phyloP scores from a whole-genome alignment of 805 yeast species.

The Torulaspora indica region DNA sequence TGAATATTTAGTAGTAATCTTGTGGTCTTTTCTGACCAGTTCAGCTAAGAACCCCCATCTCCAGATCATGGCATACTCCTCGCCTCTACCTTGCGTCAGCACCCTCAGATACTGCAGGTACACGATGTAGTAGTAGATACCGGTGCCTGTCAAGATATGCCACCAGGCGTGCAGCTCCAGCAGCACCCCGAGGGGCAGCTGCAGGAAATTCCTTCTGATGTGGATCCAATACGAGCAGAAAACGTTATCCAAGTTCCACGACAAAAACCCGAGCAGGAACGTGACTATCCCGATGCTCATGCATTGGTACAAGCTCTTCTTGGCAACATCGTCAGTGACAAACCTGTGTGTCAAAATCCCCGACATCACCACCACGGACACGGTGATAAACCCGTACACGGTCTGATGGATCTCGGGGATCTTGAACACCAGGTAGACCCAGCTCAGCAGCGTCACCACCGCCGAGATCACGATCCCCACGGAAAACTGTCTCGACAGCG shows the following conservation, averaged over 20 bases:
- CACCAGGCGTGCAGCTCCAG: conserved; percentile 97
- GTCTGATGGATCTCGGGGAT: conserved; percentile 88
- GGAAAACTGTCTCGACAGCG: conserved; percentile 15
- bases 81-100: conserved; percentile 54
- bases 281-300: conserved; percentile 55
- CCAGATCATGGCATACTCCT: conserved; percentile 55
- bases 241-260: conserved; percentile 89
- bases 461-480: conserved; percentile 16
- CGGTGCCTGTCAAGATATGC: conserved; percentile 83
- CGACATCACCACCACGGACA: conserved; percentile 61
- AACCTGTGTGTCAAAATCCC: conserved; percentile 46
- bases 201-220: conserved; percentile 61
- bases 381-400: conserved; percentile 74
- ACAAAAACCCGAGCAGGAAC: conserved; percentile 68
- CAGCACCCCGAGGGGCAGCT: conserved; percentile 72
- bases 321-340: conserved; percentile 51
- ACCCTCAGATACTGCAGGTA: conserved; percentile 73
- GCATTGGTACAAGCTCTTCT: conserved; percentile 48
- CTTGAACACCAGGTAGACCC: conserved; percentile 63
- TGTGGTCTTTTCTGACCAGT: conserved; percentile 28
- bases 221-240: conserved; percentile 57
- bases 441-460: conserved; percentile 18
- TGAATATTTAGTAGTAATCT: conserved; percentile 28
- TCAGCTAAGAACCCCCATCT: conserved; percentile 56
- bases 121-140: conserved; percentile 79